Evolutionary conservation across 2,329 filamentous ascomycete species (phyloP).

Genomic region (Leptosphaerulina australis): DNA sequence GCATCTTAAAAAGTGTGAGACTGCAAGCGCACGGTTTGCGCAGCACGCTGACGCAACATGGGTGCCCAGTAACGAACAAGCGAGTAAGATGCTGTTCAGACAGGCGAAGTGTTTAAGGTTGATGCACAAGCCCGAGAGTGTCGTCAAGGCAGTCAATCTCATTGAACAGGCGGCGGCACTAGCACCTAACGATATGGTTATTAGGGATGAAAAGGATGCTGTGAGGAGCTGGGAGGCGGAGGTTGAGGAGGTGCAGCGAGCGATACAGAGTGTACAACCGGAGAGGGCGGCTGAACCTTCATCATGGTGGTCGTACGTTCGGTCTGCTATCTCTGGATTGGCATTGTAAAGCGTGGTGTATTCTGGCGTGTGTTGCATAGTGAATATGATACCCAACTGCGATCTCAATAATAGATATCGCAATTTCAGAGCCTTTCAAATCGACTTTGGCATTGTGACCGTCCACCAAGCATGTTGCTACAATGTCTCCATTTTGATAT

Average conservation of each 20-base stretch:
- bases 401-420: neutral
- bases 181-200: slow-evolving; percentile 27
- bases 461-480: too few relatives aligned
- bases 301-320: slow-evolving; percentile 12
- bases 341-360: slow-evolving; percentile 13
- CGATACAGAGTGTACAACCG: neutral
- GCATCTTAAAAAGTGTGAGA: slow-evolving; percentile 32
- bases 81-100: slow-evolving; percentile 33
- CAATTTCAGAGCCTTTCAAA: too few relatives aligned
- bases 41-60: slow-evolving; percentile 35
- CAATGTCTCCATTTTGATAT: too few relatives aligned
- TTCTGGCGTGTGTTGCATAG: slow-evolving; percentile 1
- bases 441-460: too few relatives aligned
- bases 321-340: slow-evolving; percentile 9
- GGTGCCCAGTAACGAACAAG: slow-evolving; percentile 31
- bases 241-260: slow-evolving; percentile 9
- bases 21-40: slow-evolving; percentile 29
- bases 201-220: slow-evolving; percentile 29
- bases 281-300: neutral
- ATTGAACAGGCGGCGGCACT: slow-evolving; percentile 28
- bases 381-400: slow-evolving; percentile 12
- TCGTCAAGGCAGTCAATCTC: slow-evolving; percentile 22
- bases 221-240: slow-evolving; percentile 26
- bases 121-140: slow-evolving; percentile 16
- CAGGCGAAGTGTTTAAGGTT: slow-evolving; percentile 31